Base-by-base conservation (phyloP, 176 grass and related monocot genomes). In the Olyra latifolia region DNA sequence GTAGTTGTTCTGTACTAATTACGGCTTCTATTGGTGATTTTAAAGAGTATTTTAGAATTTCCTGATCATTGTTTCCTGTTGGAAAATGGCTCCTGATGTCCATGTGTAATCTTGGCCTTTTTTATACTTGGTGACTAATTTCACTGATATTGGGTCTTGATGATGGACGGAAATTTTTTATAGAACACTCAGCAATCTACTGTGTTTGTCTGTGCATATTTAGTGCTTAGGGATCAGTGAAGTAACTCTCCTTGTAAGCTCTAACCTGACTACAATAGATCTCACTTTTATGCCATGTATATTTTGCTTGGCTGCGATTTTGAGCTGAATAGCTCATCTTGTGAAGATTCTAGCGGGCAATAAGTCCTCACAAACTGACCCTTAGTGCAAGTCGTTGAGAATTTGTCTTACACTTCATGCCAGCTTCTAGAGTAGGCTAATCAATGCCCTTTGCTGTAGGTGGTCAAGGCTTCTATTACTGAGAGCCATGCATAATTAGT, bases 351-450 rank as follows among this genome's bases (percentile, higher is more conserved):
- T 74, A 68, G 16, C 49, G 25, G 13, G 64, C 0, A 8, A 69
- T 72, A 73, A n/a, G 15, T 56, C 35, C 24, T 27, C 54, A 68
- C 45, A 35, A 52, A 70, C 42, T 59, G 57, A 19, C 38, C 24
- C 14, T 59, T 73, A 56, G 8, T 48, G 41, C 39, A 79, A 78
- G 38, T 13, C 7, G 32, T 35, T 55, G 42, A 50, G 23, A 63
- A 77, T 83, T 71, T 19, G 11, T 72, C 69, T 74, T 66, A 19
- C 38, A 58, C 69, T 60, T 78, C 20, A 19, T 50, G 62, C 53
- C 45, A 69, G 43, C 42, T 60, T 35, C 32, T 69, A 49, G 45
- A 77, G 56, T 82, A 75, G 43, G 50, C 14, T 30, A 69, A 54
- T 71, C 22, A 66, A 71, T 63, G 45, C 39, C 45, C 14, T 87